Evolutionary conservation across 306 rosid species (phyloP).

Genomic region (Cyclanthera cordifolia): DNA sequence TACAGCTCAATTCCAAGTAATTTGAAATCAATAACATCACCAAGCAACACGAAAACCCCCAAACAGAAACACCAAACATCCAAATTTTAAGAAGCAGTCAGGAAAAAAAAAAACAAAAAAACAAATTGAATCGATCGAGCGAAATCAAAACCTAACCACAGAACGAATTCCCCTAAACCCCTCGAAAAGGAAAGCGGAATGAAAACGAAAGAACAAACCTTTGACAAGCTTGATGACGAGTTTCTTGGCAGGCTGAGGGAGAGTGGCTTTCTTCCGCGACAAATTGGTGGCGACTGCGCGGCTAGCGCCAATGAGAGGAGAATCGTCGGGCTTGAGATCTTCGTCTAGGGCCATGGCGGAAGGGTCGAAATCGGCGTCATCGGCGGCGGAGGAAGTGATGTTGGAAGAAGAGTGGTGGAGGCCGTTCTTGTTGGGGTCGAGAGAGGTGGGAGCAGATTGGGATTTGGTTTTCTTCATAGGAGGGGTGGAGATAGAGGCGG

Average conservation of each 20-base stretch:
- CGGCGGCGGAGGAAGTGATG: background rate
- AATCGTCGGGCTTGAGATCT: conserved; percentile 46
- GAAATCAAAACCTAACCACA: background rate
- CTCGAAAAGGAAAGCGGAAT: background rate
- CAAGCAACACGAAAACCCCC: background rate
- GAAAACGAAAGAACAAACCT: conserved; percentile 35
- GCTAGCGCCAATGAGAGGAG: conserved; percentile 20
- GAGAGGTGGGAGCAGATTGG: conserved; percentile 24
- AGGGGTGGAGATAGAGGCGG: background rate
- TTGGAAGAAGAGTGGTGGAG: conserved; percentile 21
- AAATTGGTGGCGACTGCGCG: conserved; percentile 60
- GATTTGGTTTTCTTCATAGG: conserved; percentile 61
- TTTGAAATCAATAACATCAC: background rate
- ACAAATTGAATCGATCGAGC: background rate
- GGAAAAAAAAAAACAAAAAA: too few relatives aligned
- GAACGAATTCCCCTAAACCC: background rate
- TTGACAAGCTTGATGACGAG: conserved; percentile 67
- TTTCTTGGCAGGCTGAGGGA: conserved; percentile 72
- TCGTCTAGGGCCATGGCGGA: conserved; percentile 55
- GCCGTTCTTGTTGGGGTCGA: conserved; percentile 35
- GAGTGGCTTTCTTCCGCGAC: conserved; percentile 79
- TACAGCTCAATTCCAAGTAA: conserved; percentile 4
- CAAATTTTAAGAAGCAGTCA: background rate
- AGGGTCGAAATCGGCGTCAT: conserved; percentile 34
- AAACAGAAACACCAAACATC: too few relatives aligned